These are phyloP conservation scores for Rhizophlyctis rosea DNA, from an alignment of 192 early-diverging fungal species.

Conservation along the genomic window DNA sequence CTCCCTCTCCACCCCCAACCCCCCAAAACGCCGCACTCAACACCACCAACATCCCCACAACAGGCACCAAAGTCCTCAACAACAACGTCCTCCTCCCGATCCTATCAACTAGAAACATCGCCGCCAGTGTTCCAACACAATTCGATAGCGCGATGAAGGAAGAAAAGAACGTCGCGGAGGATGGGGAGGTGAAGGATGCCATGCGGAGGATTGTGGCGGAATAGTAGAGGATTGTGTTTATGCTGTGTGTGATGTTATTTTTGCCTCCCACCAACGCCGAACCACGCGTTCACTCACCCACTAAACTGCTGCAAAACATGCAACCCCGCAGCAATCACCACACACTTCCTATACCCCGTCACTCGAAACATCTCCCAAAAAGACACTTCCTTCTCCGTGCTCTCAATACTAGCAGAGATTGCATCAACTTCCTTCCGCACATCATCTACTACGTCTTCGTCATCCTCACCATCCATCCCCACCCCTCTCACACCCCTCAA, in stretches of 20 bases:
- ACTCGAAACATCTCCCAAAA: neutral
- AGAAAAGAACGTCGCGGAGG: slow-evolving; percentile 8
- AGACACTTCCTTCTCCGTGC: neutral
- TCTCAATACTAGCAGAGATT: neutral
- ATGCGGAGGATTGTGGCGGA: slow-evolving; percentile 12
- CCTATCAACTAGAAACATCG: slow-evolving; percentile 10
- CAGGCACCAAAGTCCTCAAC: neutral
- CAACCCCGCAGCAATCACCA: slow-evolving; percentile 9
- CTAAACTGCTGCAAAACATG: slow-evolving; percentile 11
- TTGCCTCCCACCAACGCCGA: neutral
- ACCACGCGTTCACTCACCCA: slow-evolving; percentile 5
- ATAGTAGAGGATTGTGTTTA: slow-evolving; percentile 14
- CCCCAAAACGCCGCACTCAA: neutral
- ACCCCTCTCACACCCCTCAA: neutral
- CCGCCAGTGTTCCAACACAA: neutral
- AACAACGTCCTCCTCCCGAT: slow-evolving; percentile 2
- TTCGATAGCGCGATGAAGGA: slow-evolving; percentile 8
- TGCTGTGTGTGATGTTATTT: neutral
- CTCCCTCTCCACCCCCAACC: neutral
- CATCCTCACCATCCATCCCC: neutral
- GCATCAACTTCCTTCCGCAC: slow-evolving; percentile 3
- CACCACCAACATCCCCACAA: neutral
- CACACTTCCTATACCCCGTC: neutral
- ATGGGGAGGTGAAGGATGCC: slow-evolving; percentile 6
- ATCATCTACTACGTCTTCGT: too few relatives aligned